Conservation (phyloP, 768 basidiomycete species). For the Collybia nuda region DNA sequence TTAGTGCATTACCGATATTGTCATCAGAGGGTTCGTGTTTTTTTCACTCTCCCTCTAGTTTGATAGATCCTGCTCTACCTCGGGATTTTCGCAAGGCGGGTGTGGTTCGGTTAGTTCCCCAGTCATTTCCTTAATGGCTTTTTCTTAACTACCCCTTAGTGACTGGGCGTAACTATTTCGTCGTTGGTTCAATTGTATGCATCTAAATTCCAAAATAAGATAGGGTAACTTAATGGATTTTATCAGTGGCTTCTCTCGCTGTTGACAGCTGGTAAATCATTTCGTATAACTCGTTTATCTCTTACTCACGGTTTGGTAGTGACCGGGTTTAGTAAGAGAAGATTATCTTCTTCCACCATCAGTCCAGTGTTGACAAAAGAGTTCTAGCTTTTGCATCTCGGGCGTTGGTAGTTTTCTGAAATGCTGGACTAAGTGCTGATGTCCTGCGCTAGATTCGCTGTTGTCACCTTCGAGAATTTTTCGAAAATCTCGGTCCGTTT, state of each 20-base stretch:
- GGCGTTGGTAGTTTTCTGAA: conserved; percentile 1
- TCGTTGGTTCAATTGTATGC: conserved; percentile 2
- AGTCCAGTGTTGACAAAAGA: background rate
- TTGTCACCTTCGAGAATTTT: conserved; percentile 3
- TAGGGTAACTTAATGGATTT: background rate
- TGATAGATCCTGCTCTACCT: background rate
- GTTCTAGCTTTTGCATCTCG: conserved; percentile 3
- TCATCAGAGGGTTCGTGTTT: conserved; percentile 8
- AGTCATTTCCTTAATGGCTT: background rate
- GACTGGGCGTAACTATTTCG: conserved; percentile 1
- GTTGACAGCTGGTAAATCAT: conserved; percentile 4
- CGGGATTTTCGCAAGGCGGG: conserved; percentile 8
- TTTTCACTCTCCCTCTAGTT: background rate
- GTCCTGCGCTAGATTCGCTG: background rate
- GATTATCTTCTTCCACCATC: background rate
- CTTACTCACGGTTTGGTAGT: background rate
- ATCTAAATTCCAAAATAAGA: no score
- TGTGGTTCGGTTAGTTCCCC: conserved; percentile 8
- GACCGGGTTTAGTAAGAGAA: conserved; percentile 7
- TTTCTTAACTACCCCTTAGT: background rate
- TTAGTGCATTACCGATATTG: conserved; percentile 9
- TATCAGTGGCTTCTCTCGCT: conserved; percentile 2
- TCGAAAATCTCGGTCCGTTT: conserved; percentile 5
- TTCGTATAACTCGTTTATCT: background rate
- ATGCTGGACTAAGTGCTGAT: background rate